Evolutionary conservation across 192 early-diverging fungal genomes (phyloP).

Genomic region (Coemansia sp.): DNA sequence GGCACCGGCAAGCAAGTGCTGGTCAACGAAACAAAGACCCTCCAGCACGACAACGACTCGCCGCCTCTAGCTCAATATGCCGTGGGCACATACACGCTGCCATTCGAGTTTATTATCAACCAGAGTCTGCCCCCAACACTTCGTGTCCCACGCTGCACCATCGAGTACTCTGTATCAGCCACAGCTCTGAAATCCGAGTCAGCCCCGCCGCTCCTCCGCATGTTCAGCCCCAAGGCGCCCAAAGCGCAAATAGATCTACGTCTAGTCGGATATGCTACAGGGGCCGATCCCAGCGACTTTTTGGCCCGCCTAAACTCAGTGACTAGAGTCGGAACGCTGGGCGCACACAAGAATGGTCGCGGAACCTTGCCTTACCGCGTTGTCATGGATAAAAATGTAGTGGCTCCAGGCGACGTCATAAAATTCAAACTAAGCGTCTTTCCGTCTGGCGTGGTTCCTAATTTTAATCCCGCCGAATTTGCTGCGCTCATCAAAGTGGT

Average conservation of each 20-base stretch:
- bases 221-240: not conserved
- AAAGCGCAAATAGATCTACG: not conserved
- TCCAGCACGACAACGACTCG: not conserved
- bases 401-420: constrained; percentile 10
- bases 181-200: not conserved
- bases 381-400: constrained; percentile 11
- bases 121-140: constrained; percentile 5
- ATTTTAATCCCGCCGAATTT: constrained; percentile 10
- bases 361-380: constrained; percentile 14
- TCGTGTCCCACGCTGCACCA: constrained; percentile 15
- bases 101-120: constrained; percentile 22
- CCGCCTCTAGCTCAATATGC: not conserved
- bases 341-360: not conserved
- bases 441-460: not conserved
- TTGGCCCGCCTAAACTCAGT: not conserved
- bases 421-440: constrained; percentile 14
- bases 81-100: constrained; percentile 17
- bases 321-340: constrained; percentile 13
- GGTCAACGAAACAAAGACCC: not conserved
- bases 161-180: constrained; percentile 6
- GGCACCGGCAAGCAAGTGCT: not conserved
- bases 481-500: constrained; percentile 4
- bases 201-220: not conserved
- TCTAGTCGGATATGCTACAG: not conserved
- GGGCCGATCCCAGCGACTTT: not conserved